phyloP scores from a whole-genome alignment of 1,284 basidiomycete species.

The Cryptococcus floricola region DNA sequence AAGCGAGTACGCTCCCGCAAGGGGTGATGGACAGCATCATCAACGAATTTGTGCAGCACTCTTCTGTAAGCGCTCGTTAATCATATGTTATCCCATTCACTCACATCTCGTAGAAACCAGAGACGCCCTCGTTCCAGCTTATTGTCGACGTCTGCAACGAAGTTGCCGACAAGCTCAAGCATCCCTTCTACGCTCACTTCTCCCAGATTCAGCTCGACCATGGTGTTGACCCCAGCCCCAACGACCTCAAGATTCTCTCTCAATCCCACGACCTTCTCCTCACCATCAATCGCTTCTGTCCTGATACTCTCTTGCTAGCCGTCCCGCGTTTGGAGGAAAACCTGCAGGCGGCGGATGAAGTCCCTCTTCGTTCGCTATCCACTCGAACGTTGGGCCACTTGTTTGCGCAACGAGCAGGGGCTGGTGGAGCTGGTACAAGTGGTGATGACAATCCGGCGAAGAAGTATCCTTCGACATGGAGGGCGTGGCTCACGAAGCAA shows the following conservation, averaged over 20 bases:
- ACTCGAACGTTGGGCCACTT: constrained; percentile 84
- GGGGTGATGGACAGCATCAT: constrained; percentile 79
- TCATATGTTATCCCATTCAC: background rate
- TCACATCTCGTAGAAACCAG: constrained; percentile 55
- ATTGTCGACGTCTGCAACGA: constrained; percentile 82
- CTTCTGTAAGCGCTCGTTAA: constrained; percentile 16
- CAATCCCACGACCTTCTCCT: constrained; percentile 79
- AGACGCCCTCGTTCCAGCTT: constrained; percentile 75
- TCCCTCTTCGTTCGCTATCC: constrained; percentile 68
- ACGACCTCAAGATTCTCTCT: constrained; percentile 55
- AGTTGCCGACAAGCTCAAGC: constrained; percentile 79
- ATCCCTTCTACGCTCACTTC: constrained; percentile 74
- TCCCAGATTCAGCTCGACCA: constrained; percentile 73
- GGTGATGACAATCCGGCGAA: constrained; percentile 58
- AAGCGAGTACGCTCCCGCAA: constrained; percentile 66
- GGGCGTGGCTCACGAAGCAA: constrained; percentile 72
- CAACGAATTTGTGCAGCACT: constrained; percentile 77
- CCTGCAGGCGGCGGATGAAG: constrained; percentile 67
- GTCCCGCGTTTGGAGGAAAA: constrained; percentile 92
- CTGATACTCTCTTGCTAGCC: constrained; percentile 77
- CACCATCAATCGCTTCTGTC: constrained; percentile 74
- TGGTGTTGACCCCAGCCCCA: constrained; percentile 49
- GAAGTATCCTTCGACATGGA: constrained; percentile 83
- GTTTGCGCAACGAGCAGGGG: constrained; percentile 65
- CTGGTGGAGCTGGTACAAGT: background rate